Evolutionary conservation across 257 asterid species (phyloP).

Genomic region (Paraleonurus japonicus): DNA sequence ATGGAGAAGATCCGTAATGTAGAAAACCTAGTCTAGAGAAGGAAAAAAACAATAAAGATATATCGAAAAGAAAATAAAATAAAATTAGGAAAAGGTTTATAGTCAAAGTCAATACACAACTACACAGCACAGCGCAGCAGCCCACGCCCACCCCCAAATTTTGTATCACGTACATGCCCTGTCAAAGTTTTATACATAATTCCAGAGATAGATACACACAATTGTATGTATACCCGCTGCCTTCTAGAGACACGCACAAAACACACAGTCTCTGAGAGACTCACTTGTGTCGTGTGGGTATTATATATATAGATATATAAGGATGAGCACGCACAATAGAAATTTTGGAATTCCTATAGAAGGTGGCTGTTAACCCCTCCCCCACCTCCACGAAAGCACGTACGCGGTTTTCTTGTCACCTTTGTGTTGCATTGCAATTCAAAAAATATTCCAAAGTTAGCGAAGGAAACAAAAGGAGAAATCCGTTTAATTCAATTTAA

Average conservation of each 20-base stretch:
- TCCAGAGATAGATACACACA: background rate
- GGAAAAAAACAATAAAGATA: background rate
- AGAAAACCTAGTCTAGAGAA: background rate
- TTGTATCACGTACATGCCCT: background rate
- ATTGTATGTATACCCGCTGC: background rate
- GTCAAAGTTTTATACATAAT: background rate
- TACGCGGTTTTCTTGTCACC: constrained; percentile 33
- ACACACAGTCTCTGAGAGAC: background rate
- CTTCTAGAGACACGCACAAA: constrained; percentile 6
- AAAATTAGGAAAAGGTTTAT: background rate
- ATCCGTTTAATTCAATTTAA: background rate
- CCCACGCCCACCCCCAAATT: background rate
- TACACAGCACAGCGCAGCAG: too few relatives aligned
- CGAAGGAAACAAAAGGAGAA: background rate
- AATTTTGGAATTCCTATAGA: background rate
- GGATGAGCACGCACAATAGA: constrained; percentile 15
- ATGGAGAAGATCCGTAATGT: too few relatives aligned
- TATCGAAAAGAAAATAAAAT: background rate
- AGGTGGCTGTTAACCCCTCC: constrained; percentile 14
- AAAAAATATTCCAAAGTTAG: constrained; percentile 7
- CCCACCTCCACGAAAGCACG: constrained; percentile 14
- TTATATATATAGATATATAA: background rate
- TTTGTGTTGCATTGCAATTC: constrained; percentile 11
- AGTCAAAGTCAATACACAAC: constrained; percentile 7
- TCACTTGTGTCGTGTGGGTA: background rate